Base-by-base conservation (phyloP, 371 early-diverging fungal genomes). In the Mucor piriformis region DNA sequence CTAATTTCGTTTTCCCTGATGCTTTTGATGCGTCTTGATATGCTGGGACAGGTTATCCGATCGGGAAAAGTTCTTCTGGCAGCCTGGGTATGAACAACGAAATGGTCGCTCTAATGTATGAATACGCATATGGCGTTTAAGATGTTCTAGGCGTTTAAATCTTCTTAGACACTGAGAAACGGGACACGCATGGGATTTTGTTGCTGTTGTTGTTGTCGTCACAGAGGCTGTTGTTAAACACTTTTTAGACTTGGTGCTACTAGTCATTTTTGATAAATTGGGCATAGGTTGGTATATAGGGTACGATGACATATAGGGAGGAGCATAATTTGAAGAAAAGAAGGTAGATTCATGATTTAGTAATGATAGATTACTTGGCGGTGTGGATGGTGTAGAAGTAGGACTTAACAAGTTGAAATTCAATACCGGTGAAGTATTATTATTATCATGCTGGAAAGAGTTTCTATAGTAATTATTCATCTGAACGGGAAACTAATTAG, bases 91-190 rank as follows among this genome's bases (percentile, higher is more conserved):
- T 3, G 75, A 78, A 66, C 92, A 92, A 24, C 83, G 75, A 65
- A 89, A 91, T 11, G 92, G 92, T 23, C 87, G 78, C 58, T 90
- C 90, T 53, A 90, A 75, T 15, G 92, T 92, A 70, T 95, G 95
- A 27, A 90, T 91, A 27, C 93, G 89, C 78, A 88, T 82, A 66
- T 95, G 95, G 12, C 97, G 81, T 52, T 92, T 92, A 42, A 95
- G 68, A 70, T 95, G 95, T 64, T 96, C 96, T 49, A 87, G 77
- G 16, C 95, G 83, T 68, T 94, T 95, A 64, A 88, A 88, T 12
- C 77, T 66, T 32, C 82, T 72, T 29, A 79, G 79, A 55, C 88
- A 88, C 35, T 78, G 77, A 23, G 76, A 60, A 7, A 83, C 66
- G 10, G 72, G 71, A 40, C 88, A 87, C 0, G 77, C 68, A 52